These are phyloP conservation scores for Leucogyrophana mollusca DNA, from an alignment of 768 basidiomycete genomes.

Conservation along the genomic window DNA sequence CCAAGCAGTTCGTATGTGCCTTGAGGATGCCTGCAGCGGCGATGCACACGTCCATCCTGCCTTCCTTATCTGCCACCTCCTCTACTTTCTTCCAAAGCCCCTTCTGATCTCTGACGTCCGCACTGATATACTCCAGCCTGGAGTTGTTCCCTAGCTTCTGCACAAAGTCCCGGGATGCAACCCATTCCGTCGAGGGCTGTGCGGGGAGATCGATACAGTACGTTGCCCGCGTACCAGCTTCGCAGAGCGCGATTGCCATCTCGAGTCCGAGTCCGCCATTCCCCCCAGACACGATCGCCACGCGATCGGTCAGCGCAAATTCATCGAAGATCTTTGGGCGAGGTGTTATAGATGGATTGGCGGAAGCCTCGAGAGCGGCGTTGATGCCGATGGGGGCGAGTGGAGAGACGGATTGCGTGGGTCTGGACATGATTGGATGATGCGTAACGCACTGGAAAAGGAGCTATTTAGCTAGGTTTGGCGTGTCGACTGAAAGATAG, in stretches of 20 bases:
- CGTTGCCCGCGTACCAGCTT: slow-evolving; percentile 67
- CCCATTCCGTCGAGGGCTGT: slow-evolving; percentile 57
- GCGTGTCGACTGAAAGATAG: too few species aligned
- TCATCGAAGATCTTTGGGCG: slow-evolving; percentile 57
- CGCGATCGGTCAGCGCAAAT: slow-evolving; percentile 55
- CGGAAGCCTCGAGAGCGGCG: slow-evolving; percentile 49
- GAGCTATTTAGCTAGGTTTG: too few species aligned
- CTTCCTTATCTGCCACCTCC: slow-evolving; percentile 64
- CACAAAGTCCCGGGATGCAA: slow-evolving; percentile 51
- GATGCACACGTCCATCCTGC: slow-evolving; percentile 71
- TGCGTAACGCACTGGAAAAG: not conserved
- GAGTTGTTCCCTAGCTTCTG: slow-evolving; percentile 38
- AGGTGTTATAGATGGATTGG: slow-evolving; percentile 30
- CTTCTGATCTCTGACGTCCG: slow-evolving; percentile 66
- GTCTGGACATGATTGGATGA: too few species aligned
- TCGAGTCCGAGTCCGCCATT: slow-evolving; percentile 79
- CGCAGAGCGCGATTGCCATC: slow-evolving; percentile 72
- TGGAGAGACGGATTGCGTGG: slow-evolving; percentile 45
- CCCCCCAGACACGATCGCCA: slow-evolving; percentile 62
- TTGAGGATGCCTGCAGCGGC: slow-evolving; percentile 77
- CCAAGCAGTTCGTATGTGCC: slow-evolving; percentile 57
- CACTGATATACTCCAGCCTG: slow-evolving; percentile 60
- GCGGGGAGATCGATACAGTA: slow-evolving; percentile 68
- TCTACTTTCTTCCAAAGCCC: slow-evolving; percentile 54
- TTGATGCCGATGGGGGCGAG: slow-evolving; percentile 62